Evolutionary conservation across 768 basidiomycete species (phyloP), one percentile per base, ranked within the genome.

Genomic region (Xerocomellus amylosporus): DNA sequence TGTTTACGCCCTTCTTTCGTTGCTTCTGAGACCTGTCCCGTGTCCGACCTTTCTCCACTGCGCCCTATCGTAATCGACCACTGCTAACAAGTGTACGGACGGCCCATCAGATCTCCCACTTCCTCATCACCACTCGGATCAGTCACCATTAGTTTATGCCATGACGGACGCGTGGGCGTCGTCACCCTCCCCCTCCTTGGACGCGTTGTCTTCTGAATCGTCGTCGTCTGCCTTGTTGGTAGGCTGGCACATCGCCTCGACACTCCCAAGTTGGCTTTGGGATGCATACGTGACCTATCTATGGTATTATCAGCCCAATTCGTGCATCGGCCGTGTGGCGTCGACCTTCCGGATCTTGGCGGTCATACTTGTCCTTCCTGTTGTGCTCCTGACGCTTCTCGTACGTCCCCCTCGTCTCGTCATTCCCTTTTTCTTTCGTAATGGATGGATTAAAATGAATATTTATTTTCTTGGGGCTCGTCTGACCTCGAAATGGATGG

Each of bases 281-380:
- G 64, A 75, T 20, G 74, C 73, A 54, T 91, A 91, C 61, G 58
- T 85, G 51, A 71, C 80, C 36, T 76, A 85, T 62, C 75, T 91
- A 22, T 86, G 83, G 80, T 71, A 79, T 61, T 89, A 88, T 62
- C 66, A 80, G 43, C 75, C 80, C 3, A 73, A 76, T 38, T 90
- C 90, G 4, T 86, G 82, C 83, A 84, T 91, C 45, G 80, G 77
- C 38, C 80, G 77, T 55, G 75, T 80, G 34, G 87, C 89, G 17
- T 84, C 79, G 38, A 74, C 74, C 7, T 86, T 79, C 61, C 85
- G 88, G 51, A 67, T 89, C 44, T 76, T 90, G 56, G 85, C 89
- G 22, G 69, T 77, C 54, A 20, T 87, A 34, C 61, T 74, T 53
- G 64, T 79, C 54, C 49, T 75, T 17, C 79, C 79, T 4, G 72